Base-by-base conservation (phyloP, 1,284 basidiomycete species). In the Stygiomarasmius scandens region DNA sequence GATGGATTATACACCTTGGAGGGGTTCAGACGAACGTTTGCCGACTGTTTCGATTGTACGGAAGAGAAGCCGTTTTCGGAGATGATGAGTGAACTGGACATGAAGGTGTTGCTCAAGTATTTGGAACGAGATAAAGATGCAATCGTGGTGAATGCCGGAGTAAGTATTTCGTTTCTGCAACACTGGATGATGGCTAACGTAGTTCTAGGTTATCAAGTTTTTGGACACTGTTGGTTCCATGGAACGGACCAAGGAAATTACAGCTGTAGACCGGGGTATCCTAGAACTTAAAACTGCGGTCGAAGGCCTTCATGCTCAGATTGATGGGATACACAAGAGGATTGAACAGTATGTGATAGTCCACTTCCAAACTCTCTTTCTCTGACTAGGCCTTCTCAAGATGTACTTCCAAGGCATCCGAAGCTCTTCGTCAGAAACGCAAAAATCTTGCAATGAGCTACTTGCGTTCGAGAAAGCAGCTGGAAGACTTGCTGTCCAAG, bases 401-500 rank as follows among this genome's bases (percentile, higher is more conserved):
- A 56, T 87, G 82, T 41, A 87, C 86, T 14, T 74, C 70, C 46
- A 90, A 90, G 66, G 87, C 89, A 9, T 80, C 84, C 20, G 71
- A 72, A 4, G 84, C 90, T 2, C 71, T 98, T 11, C 77, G 78
- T 16, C 82, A 83, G 56, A 86, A 89, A 56, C 88, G 87, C 58
- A 92, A 93, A 69, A 68, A 83, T 0, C 72, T 89, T 1, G 94
- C 95, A 0, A 68, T 93, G 36, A 85, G 83, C 5, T 87, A 92
- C 64, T 76, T 98, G 10, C 84, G 90, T 32, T 86, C 88, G 14
- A 86, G 87, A 64, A 96, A 94, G 68, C 84, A 85, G 52, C 76
- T 96, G 3, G 88, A 96, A 65, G 90, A 91, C 2, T 72, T 96
- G 1, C 75, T 96, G 24, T 74, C 74, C 24, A 92, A 93, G 68